Conservation (phyloP, 2,329 filamentous ascomycete species). For the Trichoderma sp. region DNA sequence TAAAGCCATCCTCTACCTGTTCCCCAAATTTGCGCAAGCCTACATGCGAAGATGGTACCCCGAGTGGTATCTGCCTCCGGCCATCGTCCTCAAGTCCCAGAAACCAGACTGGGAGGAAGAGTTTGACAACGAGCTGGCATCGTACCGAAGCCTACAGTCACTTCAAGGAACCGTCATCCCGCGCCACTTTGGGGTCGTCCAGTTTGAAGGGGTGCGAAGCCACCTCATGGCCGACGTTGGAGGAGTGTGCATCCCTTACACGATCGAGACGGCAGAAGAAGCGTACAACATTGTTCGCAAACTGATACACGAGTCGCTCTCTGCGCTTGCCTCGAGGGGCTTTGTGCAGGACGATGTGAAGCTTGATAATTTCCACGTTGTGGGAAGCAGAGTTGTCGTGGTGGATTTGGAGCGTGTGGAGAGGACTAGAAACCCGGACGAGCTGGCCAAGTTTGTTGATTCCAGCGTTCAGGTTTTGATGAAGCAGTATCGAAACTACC, state of each 20-base stretch:
- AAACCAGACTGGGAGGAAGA: conserved; percentile 37
- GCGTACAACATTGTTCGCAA: conserved; percentile 32
- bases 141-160: conserved; percentile 32
- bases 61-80: conserved; percentile 30
- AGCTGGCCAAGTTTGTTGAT: conserved; percentile 23
- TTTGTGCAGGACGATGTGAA: conserved; percentile 34
- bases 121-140: conserved; percentile 34
- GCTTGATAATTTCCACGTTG: conserved; percentile 34
- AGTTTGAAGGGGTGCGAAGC: conserved; percentile 32
- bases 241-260: conserved; percentile 31
- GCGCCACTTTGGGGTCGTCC: conserved; percentile 31
- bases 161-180: conserved; percentile 36
- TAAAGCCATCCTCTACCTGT: conserved; percentile 22
- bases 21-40: conserved; percentile 27
- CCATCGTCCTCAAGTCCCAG: conserved; percentile 33
- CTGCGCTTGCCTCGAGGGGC: conserved; percentile 31
- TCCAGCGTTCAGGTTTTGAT: conserved; percentile 17
- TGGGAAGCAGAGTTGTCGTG: conserved; percentile 32
- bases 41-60: conserved; percentile 28
- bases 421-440: conserved; percentile 1
- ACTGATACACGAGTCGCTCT: conserved; percentile 36
- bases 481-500: conserved; percentile 25
- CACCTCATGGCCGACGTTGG: conserved; percentile 37
- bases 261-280: conserved; percentile 32
- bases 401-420: conserved; percentile 33